phyloP scores from a whole-genome alignment of 768 basidiomycete genomes.

The Boletus sensibilis region DNA sequence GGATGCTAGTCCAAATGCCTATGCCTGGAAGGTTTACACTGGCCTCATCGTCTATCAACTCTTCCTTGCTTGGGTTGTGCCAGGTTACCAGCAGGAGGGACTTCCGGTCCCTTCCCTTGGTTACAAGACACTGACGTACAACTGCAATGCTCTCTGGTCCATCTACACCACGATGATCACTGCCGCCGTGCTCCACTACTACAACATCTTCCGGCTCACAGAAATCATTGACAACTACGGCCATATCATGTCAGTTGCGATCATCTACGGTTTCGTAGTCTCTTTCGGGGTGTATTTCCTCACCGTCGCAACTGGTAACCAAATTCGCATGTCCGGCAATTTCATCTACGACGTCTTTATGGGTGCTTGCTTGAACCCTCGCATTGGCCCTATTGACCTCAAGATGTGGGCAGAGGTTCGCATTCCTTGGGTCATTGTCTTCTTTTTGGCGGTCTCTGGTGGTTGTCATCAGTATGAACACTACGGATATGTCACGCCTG shows the following conservation, averaged over 20 bases:
- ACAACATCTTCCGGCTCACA: constrained; percentile 83
- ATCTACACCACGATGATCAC: constrained; percentile 82
- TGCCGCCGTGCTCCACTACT: constrained; percentile 72
- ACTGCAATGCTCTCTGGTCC: constrained; percentile 90
- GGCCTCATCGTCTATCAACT: constrained; percentile 89
- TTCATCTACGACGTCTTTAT: constrained; percentile 95
- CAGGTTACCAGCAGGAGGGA: constrained; percentile 91
- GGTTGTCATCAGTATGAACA: constrained; percentile 94
- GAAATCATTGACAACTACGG: constrained; percentile 97
- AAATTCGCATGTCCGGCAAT: constrained; percentile 93
- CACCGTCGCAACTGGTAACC: constrained; percentile 72
- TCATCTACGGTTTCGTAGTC: constrained; percentile 85
- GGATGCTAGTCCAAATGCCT: constrained; percentile 89
- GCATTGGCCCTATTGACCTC: constrained; percentile 86
- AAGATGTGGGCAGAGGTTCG: constrained; percentile 99
- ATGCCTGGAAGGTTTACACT: constrained; percentile 88
- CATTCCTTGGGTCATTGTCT: constrained; percentile 95
- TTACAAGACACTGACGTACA: constrained; percentile 92
- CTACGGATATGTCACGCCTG: constrained; percentile 88
- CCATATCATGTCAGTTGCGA: constrained; percentile 90
- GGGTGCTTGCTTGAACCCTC: constrained; percentile 93
- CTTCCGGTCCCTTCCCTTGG: constrained; percentile 93
- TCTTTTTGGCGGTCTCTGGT: constrained; percentile 89
- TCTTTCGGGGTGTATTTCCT: constrained; percentile 80
- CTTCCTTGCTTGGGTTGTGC: constrained; percentile 84